Percentiles rank a stretch among this genome's conserved stretches.
These are phyloP conservation scores for Calonectria montana DNA, from an alignment of 2,329 filamentous ascomycete species.

Conservation along the genomic window DNA sequence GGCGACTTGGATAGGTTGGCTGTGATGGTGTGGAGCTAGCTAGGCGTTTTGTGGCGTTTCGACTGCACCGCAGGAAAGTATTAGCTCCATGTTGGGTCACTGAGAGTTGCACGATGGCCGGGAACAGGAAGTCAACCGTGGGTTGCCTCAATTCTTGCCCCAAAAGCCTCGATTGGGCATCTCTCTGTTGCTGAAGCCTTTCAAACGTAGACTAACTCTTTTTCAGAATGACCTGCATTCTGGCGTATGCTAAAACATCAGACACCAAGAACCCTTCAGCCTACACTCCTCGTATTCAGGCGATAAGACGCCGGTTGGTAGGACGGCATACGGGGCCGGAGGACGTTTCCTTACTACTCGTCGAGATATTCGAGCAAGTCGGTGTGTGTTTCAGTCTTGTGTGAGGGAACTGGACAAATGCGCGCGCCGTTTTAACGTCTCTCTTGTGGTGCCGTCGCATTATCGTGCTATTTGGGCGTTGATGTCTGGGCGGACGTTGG, in stretches of 20 bases:
- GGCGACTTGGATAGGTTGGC: not conserved
- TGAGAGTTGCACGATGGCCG: not conserved
- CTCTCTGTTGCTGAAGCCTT: not conserved
- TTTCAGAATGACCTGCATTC: too few species aligned
- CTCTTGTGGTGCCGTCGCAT: not conserved
- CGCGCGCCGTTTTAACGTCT: constrained; percentile 2
- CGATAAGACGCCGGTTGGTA: not conserved
- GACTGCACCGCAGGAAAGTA: too few species aligned
- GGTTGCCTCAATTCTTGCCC: not conserved
- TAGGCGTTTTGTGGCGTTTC: not conserved
- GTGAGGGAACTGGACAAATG: not conserved
- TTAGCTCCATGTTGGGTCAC: not conserved
- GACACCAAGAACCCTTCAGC: not conserved
- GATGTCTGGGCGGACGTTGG: not conserved
- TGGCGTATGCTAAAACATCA: not conserved
- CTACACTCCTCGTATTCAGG: not conserved
- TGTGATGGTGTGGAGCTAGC: not conserved
- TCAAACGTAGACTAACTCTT: not conserved
- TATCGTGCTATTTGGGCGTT: not conserved
- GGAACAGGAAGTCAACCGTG: too few species aligned
- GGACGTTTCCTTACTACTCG: not conserved
- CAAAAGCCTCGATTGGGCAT: not conserved
- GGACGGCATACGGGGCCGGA: not conserved
- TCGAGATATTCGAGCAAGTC: not conserved
- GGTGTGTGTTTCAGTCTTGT: not conserved